Evolutionary conservation across 148 eudicot genomes (phyloP).

Genomic region (Rhododendron williamsianum): DNA sequence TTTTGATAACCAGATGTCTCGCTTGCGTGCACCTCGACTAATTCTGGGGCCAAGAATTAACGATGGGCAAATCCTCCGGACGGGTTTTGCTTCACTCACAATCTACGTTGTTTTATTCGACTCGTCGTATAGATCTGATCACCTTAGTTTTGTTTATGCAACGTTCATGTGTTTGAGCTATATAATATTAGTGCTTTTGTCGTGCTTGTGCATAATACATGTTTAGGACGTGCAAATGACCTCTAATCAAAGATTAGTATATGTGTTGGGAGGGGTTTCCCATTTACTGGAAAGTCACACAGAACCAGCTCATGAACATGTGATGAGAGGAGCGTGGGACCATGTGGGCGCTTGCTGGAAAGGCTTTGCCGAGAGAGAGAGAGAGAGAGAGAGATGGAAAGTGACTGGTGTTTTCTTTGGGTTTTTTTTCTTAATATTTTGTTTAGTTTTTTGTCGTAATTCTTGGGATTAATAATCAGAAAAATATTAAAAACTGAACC

Average conservation of each 20-base stretch:
- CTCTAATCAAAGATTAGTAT: background rate
- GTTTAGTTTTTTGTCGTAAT: too few species aligned
- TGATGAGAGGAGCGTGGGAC: slow-evolving; percentile 27
- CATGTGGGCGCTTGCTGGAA: slow-evolving; percentile 31
- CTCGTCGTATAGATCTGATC: background rate
- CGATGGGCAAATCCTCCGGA: background rate
- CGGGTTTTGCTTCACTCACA: background rate
- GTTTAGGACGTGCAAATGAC: slow-evolving; percentile 2
- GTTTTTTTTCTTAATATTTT: background rate
- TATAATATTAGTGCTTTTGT: background rate
- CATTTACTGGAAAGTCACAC: slow-evolving; percentile 7
- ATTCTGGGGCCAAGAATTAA: background rate
- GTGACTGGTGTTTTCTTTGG: background rate
- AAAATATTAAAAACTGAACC: too few species aligned
- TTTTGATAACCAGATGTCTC: background rate
- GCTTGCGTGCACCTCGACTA: background rate
- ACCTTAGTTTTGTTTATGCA: background rate
- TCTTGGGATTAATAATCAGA: background rate
- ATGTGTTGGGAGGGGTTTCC: background rate
- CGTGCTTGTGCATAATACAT: background rate
- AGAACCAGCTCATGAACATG: slow-evolving; percentile 29
- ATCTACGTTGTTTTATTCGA: background rate
- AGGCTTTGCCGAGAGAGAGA: slow-evolving; percentile 3
- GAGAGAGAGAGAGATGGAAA: slow-evolving; percentile 6
- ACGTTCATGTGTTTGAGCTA: background rate